Percentiles rank a stretch among this genome's conserved stretches.
Evolutionary conservation across 2,329 filamentous ascomycete genomes (phyloP).

Genomic region (Raffaelea albimanens): DNA sequence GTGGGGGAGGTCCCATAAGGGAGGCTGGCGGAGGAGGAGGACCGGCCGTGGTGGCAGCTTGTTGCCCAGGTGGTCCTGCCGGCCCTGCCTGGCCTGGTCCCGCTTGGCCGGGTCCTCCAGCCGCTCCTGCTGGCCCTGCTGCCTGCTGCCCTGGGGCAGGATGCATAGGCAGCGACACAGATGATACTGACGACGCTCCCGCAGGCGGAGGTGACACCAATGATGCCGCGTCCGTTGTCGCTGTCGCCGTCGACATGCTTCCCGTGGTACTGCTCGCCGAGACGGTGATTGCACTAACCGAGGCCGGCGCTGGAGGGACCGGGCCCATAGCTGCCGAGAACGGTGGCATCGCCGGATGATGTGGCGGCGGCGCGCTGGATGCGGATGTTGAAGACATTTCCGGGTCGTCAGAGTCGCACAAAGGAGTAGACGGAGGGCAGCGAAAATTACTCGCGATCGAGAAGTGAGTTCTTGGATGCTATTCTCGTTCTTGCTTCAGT

Average conservation of each 20-base stretch:
- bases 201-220: neutral
- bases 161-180: constrained; percentile 1
- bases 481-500: neutral
- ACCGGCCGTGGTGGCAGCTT: neutral
- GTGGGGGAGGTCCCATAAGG: neutral
- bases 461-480: too few species aligned
- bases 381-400: neutral
- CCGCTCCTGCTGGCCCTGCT: too few species aligned
- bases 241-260: neutral
- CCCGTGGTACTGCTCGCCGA: neutral
- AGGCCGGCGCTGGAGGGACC: neutral
- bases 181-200: constrained; percentile 7
- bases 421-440: too few species aligned
- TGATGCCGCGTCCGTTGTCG: neutral
- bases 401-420: too few species aligned
- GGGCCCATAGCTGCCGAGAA: neutral
- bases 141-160: too few species aligned
- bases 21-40: neutral
- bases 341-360: neutral
- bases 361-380: neutral
- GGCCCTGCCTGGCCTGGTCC: too few species aligned
- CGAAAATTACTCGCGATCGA: too few species aligned
- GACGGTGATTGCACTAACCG: neutral
- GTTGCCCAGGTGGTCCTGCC: too few species aligned
- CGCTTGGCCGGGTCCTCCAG: too few species aligned